Percentiles rank a stretch among this genome's conserved stretches.
phyloP scores from a whole-genome alignment of 768 basidiomycete species.

The Lyophyllum decastes region DNA sequence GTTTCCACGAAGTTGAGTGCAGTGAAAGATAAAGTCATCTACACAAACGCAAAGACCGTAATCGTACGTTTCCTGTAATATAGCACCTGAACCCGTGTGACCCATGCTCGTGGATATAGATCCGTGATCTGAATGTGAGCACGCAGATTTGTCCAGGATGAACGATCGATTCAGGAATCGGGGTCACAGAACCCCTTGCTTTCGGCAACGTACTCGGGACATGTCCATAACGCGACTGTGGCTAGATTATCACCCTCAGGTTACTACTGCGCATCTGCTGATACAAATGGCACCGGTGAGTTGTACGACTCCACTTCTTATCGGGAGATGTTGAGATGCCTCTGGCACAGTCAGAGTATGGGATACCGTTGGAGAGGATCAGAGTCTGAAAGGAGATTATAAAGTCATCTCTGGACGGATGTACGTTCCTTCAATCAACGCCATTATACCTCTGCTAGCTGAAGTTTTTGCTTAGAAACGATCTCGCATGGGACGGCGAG shows the following conservation, averaged over 20 bases:
- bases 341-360: slow-evolving; percentile 75
- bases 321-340: background rate
- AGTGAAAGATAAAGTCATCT: slow-evolving; percentile 80
- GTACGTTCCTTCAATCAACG: slow-evolving; percentile 39
- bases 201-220: slow-evolving; percentile 72
- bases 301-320: background rate
- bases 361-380: slow-evolving; percentile 88
- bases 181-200: slow-evolving; percentile 60
- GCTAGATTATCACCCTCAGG: slow-evolving; percentile 93
- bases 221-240: slow-evolving; percentile 83
- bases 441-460: background rate
- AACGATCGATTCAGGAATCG: background rate
- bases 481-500: slow-evolving; percentile 96
- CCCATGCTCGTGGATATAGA: slow-evolving; percentile 38
- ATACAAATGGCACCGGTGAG: slow-evolving; percentile 77
- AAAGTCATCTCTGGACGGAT: slow-evolving; percentile 72
- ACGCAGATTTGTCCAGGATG: background rate
- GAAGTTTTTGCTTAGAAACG: slow-evolving; percentile 57
- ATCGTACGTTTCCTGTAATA: slow-evolving; percentile 58
- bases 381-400: slow-evolving; percentile 80
- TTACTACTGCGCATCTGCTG: slow-evolving; percentile 93
- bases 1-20: slow-evolving; percentile 71
- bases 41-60: slow-evolving; percentile 82
- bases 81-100: background rate
- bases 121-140: slow-evolving; percentile 80